Conservation (phyloP, 75 land plant species). For the Isoetes taiwanensis region DNA sequence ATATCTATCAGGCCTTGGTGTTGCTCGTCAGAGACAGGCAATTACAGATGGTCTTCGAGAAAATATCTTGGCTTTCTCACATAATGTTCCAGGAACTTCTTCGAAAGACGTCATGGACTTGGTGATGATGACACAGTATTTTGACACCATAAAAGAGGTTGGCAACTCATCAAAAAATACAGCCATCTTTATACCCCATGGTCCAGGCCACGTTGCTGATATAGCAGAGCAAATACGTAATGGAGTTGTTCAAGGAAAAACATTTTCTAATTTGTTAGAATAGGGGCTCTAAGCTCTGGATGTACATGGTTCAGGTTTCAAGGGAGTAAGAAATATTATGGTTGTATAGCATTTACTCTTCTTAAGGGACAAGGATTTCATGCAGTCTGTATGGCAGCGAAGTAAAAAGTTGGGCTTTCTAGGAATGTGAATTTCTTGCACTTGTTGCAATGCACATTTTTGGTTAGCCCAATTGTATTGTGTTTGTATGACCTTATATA, state of each 20-base stretch:
- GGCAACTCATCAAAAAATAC: constrained; percentile 70
- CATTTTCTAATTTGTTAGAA: too few relatives aligned
- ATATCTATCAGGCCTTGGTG: constrained; percentile 69
- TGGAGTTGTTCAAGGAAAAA: constrained; percentile 70
- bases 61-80: constrained; percentile 72
- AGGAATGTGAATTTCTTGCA: too few relatives aligned
- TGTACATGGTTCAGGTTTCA: too few relatives aligned
- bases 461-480: too few relatives aligned
- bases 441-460: too few relatives aligned
- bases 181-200: constrained; percentile 78
- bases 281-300: too few relatives aligned
- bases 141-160: constrained; percentile 85
- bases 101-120: constrained; percentile 91
- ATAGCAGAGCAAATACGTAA: constrained; percentile 63
- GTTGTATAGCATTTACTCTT: too few relatives aligned
- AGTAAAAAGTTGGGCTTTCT: too few relatives aligned
- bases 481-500: too few relatives aligned
- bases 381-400: too few relatives aligned
- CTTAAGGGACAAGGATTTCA: too few relatives aligned
- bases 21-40: constrained; percentile 83
- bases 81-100: constrained; percentile 61
- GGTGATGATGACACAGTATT: constrained; percentile 87
- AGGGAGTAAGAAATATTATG: too few relatives aligned
- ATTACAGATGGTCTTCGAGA: constrained; percentile 85
- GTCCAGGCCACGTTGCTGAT: constrained; percentile 79